Conservation (phyloP, 495 filamentous ascomycete genomes). For the Podospora didyma region DNA sequence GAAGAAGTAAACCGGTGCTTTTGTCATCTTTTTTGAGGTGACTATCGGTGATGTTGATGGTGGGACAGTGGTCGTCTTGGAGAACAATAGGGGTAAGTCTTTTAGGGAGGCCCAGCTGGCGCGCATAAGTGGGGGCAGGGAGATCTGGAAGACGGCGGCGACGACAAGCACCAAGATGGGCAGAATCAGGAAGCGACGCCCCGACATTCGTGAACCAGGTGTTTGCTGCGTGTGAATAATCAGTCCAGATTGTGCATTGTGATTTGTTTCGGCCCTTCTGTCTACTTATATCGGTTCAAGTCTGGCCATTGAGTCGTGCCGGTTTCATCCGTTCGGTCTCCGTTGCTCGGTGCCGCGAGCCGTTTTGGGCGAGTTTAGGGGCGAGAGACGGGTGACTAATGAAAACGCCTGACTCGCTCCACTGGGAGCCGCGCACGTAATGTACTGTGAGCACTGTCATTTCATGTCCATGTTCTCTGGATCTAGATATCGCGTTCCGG, state of each 20-base stretch:
- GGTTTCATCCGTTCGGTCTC: slow-evolving; percentile 1
- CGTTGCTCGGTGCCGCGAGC: not conserved
- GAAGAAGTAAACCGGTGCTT: slow-evolving; percentile 70
- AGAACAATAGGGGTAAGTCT: not conserved
- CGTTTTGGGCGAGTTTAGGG: not conserved
- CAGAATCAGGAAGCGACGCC: slow-evolving; percentile 5
- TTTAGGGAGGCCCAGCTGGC: not conserved
- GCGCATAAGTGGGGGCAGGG: not conserved
- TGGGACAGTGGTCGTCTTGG: not conserved
- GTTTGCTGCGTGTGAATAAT: not conserved
- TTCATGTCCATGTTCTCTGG: no score
- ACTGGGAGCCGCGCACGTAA: not conserved
- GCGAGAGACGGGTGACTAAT: not conserved
- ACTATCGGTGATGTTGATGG: slow-evolving; percentile 9
- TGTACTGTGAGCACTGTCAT: no score
- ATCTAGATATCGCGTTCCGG: no score
- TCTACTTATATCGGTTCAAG: not conserved
- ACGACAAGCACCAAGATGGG: slow-evolving; percentile 3
- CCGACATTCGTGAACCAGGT: not conserved
- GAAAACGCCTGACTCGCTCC: not conserved
- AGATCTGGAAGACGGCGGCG: slow-evolving; percentile 1
- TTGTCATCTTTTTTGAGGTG: slow-evolving; percentile 25
- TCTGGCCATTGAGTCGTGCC: not conserved
- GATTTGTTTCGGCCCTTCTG: not conserved
- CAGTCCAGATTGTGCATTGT: not conserved